Conservation (phyloP, 1,139 yeast species). For the Sugiyamaella paludigena region DNA sequence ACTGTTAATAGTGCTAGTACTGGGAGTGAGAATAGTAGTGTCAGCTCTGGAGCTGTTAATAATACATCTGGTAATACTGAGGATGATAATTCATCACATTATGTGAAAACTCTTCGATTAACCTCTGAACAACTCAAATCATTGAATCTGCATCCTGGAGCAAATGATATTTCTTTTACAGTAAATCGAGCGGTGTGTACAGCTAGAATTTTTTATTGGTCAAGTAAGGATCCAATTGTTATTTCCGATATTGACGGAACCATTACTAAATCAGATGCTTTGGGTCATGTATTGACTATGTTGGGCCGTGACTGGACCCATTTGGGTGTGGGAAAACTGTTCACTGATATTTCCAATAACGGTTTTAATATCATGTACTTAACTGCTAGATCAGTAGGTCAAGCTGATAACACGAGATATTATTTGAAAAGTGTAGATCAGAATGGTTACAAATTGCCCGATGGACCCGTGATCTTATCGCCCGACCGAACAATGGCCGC, state of each 20-base stretch:
- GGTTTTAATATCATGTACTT: conserved; percentile 93
- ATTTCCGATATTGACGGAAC: conserved; percentile 98
- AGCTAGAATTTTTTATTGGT: conserved; percentile 83
- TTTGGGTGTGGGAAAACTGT: conserved; percentile 87
- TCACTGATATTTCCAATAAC: conserved; percentile 76
- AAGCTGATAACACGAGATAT: conserved; percentile 88
- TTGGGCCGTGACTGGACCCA: conserved; percentile 99
- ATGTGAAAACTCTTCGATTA: conserved; percentile 83
- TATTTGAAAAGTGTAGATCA: conserved; percentile 79
- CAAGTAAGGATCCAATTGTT: conserved; percentile 79
- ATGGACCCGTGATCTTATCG: conserved; percentile 91
- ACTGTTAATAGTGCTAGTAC: neutral
- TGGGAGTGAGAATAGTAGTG: neutral
- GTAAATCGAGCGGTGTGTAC: conserved; percentile 74
- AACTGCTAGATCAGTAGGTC: conserved; percentile 95
- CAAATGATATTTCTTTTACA: conserved; percentile 71
- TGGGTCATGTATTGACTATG: conserved; percentile 93
- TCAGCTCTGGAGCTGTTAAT: neutral
- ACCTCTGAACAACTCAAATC: conserved; percentile 85
- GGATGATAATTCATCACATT: conserved; percentile 33
- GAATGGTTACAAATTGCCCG: conserved; percentile 68
- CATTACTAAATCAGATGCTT: conserved; percentile 94
- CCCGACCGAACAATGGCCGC: conserved; percentile 99
- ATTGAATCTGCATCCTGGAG: conserved; percentile 73
- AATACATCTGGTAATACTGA: conserved; percentile 7